These are phyloP conservation scores for Penicillium freii DNA, from an alignment of 2,329 filamentous ascomycete species.

Conservation along the genomic window DNA sequence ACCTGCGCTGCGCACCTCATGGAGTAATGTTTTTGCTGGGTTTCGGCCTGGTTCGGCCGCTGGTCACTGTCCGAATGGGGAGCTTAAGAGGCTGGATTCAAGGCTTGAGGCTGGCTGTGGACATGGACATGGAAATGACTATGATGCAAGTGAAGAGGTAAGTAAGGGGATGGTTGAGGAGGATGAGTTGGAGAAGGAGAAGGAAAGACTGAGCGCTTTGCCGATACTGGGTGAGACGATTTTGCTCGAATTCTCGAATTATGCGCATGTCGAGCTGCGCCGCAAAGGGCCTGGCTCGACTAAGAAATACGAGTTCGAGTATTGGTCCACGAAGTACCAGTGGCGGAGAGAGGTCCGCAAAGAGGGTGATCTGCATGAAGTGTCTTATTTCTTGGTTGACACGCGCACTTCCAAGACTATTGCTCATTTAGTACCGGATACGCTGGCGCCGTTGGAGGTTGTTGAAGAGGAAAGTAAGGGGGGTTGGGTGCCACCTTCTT, in stretches of 20 bases:
- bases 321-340: constrained; percentile 82
- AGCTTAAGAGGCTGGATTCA: constrained; percentile 58
- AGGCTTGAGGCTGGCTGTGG: constrained; percentile 42
- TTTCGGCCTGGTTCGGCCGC: constrained; percentile 56
- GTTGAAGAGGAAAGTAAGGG: constrained; percentile 72
- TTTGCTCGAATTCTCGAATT: constrained; percentile 95
- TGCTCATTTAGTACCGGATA: constrained; percentile 82
- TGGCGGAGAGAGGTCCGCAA: constrained; percentile 76
- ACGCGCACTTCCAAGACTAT: constrained; percentile 63
- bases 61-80: constrained; percentile 41
- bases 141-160: background rate
- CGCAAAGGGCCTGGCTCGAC: constrained; percentile 63
- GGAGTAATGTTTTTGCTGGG: constrained; percentile 58
- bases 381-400: constrained; percentile 78
- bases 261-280: constrained; percentile 82
- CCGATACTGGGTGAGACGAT: constrained; percentile 68
- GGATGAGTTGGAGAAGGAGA: constrained; percentile 12
- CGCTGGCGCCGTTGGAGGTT: constrained; percentile 67
- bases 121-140: background rate
- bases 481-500: constrained; percentile 86
- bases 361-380: constrained; percentile 60
- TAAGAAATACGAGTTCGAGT: constrained; percentile 86
- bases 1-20: constrained; percentile 56
- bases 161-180: background rate
- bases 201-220: background rate